phyloP scores from a whole-genome alignment of 495 filamentous ascomycete genomes.

The Hypoxylon trugodes region DNA sequence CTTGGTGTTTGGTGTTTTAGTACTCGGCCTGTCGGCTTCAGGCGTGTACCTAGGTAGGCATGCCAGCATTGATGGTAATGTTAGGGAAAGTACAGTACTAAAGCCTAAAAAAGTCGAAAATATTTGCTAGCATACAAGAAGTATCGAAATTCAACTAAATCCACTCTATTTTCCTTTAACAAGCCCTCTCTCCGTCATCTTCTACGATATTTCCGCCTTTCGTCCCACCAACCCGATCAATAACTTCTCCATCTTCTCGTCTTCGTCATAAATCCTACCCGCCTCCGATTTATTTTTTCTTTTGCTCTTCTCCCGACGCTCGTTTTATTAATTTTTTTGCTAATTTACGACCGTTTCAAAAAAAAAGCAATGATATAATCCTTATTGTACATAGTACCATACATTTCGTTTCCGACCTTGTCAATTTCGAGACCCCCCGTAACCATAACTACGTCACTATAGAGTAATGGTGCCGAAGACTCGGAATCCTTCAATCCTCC shows the following conservation, averaged over 20 bases:
- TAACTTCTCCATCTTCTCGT: background rate
- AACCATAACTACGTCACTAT: slow-evolving; percentile 39
- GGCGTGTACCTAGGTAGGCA: too few species aligned
- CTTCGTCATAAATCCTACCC: slow-evolving; percentile 35
- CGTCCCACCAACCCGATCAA: slow-evolving; percentile 36
- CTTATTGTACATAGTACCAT: background rate
- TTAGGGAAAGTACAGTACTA: too few species aligned
- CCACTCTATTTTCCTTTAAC: slow-evolving; percentile 27
- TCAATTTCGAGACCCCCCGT: slow-evolving; percentile 21
- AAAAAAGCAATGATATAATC: slow-evolving; percentile 2
- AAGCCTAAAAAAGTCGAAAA: slow-evolving; percentile 4
- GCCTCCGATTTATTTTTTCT: background rate
- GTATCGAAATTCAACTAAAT: too few species aligned
- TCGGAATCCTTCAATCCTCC: slow-evolving; percentile 23
- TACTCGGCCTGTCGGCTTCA: too few species aligned
- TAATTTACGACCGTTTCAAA: slow-evolving; percentile 7
- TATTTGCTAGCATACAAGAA: slow-evolving; percentile 22
- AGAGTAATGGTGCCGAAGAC: slow-evolving; percentile 17
- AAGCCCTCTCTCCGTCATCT: slow-evolving; percentile 19
- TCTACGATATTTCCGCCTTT: slow-evolving; percentile 17
- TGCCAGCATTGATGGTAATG: too few species aligned
- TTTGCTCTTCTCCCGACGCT: slow-evolving; percentile 10
- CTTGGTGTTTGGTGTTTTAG: slow-evolving; percentile 23
- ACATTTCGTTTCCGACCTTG: slow-evolving; percentile 1
- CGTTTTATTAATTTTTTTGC: slow-evolving; percentile 15